Evolutionary conservation across 148 eudicot species (phyloP).

Genomic region (Rhododendron molle): DNA sequence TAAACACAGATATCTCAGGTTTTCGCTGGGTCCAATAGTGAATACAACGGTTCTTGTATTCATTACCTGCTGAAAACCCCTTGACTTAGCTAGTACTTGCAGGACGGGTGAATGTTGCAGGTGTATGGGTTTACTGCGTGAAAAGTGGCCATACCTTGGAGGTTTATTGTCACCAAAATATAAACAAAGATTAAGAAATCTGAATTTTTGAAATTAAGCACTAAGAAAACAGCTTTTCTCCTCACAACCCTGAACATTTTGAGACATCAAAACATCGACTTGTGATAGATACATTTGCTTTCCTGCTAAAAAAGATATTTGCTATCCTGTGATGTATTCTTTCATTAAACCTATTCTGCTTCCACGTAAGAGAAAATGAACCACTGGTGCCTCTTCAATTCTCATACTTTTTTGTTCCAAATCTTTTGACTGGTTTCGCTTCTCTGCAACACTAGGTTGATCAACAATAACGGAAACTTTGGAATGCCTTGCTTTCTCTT

Average conservation of each 20-base stretch:
- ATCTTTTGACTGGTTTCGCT: not conserved
- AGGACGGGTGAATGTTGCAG: not conserved
- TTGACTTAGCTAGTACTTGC: not conserved
- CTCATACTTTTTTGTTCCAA: not conserved
- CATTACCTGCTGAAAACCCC: not conserved
- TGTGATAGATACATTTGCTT: not conserved
- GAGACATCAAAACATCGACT: not conserved
- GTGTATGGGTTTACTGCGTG: not conserved
- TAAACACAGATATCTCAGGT: not conserved
- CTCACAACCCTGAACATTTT: not conserved
- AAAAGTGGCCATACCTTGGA: not conserved
- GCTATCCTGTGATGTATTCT: not conserved
- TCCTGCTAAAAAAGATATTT: not conserved
- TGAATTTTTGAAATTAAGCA: not conserved
- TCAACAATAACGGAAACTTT: not conserved
- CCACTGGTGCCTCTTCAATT: not conserved
- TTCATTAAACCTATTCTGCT: not conserved
- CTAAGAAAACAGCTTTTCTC: not conserved
- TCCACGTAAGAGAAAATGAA: not conserved
- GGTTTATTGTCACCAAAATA: not conserved
- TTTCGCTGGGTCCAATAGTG: not conserved
- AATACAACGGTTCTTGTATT: not conserved
- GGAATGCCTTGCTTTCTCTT: not conserved
- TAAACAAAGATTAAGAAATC: not conserved
- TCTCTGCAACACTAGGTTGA: not conserved